Evolutionary conservation across 108 stramenopile species (phyloP), one percentile per base, ranked within the genome.

Genomic region (Cyclostephanos invisitatus): DNA sequence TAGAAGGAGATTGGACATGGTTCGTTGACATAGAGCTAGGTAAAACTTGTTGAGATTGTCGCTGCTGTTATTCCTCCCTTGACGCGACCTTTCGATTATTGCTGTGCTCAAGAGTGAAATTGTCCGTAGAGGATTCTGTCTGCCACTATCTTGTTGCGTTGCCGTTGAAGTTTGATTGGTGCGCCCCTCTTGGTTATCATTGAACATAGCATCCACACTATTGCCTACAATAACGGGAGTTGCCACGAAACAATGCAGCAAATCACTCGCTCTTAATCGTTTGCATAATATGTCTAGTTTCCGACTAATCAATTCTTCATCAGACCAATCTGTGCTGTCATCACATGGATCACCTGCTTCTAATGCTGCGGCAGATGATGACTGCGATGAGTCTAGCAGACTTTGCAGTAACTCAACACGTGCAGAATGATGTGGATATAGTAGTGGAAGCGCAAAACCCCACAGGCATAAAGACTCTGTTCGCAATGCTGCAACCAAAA

Each of bases 241-340:
- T 49, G 81, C 81, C 2, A 89, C 75, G 60, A 88, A 78, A 50
- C 40, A 61, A 56, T 90, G 77, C 1, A 93, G 68, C 53, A 90
- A 69, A 74, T 93, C 91, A 38, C 73, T 78, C 44, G 83, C 85
- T 40, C 88, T 62, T 2, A 93, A 59, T 28, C 91, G 87, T 55
- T 80, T 77, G 55, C 87, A 89, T n/a, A 91, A 48, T 10, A 84
- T 65, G 25, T 91, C 81, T 17, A 91, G 54, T 51, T 91, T 85
- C 6, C 47, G 62, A 24, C 28, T 36, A 56, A 55, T 71, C 40
- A 85, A 58, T 20, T 73, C 62, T 24, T 18, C 12, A 59, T 88
- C 86, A 68, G 51, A 72, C 78, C 71, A 78, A 51, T 15, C 62
- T 21, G 63, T 62, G 21, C 51, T 18, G 22, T 40, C 18, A 40